Evolutionary conservation across 2,329 filamentous ascomycete species (phyloP).

Genomic region (Cercospora sojina): DNA sequence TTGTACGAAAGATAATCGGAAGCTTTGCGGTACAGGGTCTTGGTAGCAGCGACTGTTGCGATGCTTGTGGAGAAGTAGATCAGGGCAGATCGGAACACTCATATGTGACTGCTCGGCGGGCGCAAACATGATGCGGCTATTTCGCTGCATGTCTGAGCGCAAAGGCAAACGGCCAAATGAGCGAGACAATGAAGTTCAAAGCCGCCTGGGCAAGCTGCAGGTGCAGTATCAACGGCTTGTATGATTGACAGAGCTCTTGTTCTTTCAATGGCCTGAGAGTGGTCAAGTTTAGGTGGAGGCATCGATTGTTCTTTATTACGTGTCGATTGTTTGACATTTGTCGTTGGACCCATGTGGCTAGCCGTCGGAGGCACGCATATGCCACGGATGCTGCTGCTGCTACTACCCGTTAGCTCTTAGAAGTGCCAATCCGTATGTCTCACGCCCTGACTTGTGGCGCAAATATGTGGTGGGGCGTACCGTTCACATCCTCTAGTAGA

Average conservation of each 20-base stretch:
- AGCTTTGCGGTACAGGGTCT: not conserved
- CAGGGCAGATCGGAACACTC: not conserved
- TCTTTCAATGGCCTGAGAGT: not conserved
- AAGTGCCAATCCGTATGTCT: not conserved
- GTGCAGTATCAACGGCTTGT: not conserved
- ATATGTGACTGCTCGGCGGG: not conserved
- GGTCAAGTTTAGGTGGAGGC: not conserved
- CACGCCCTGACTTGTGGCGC: not conserved
- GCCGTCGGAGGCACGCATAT: not conserved
- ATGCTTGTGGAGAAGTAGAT: not conserved
- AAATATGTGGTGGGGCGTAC: not conserved
- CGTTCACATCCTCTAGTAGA: not conserved
- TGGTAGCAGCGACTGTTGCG: not conserved
- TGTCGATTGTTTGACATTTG: not conserved
- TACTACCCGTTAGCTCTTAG: not conserved
- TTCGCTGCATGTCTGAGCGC: not conserved
- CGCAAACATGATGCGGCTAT: not conserved
- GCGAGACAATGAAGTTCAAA: not conserved
- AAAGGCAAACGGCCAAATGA: not conserved
- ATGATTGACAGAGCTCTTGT: not conserved
- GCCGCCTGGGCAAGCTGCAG: not conserved
- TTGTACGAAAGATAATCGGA: slow-evolving; percentile 3
- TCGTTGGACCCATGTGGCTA: not conserved
- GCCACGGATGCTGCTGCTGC: not conserved
- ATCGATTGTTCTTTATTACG: not conserved